Evolutionary conservation across 148 eudicot species (phyloP).

Genomic region (Amaranthus palmeri): DNA sequence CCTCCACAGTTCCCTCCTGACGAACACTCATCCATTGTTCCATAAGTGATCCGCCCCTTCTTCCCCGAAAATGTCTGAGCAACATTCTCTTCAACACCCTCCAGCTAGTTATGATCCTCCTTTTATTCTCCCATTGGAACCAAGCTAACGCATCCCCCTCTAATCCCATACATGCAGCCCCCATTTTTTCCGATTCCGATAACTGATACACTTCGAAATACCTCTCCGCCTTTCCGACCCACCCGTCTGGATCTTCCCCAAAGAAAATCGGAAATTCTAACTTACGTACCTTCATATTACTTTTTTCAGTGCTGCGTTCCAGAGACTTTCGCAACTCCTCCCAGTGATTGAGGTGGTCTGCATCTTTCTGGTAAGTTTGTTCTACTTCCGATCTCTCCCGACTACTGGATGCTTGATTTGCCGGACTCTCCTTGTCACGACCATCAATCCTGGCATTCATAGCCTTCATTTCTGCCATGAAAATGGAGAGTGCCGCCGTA

Average conservation of each 20-base stretch:
- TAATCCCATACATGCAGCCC: background rate
- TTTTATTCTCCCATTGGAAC: too few species aligned
- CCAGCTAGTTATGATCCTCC: background rate
- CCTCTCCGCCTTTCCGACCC: background rate
- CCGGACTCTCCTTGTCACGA: too few species aligned
- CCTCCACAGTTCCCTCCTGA: background rate
- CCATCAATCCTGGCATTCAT: too few species aligned
- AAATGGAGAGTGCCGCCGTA: too few species aligned
- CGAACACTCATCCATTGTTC: background rate
- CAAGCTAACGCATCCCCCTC: background rate
- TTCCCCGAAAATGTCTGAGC: background rate
- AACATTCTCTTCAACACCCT: background rate
- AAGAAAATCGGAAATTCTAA: background rate
- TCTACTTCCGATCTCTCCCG: too few species aligned
- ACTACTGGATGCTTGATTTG: too few species aligned
- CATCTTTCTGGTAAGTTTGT: too few species aligned
- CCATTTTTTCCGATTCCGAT: background rate
- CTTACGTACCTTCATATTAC: too few species aligned
- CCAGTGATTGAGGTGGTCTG: too few species aligned
- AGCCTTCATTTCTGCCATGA: too few species aligned
- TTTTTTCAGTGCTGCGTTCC: too few species aligned
- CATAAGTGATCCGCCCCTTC: background rate
- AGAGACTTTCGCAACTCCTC: too few species aligned
- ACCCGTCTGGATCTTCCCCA: background rate
- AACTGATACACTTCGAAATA: background rate